Evolutionary conservation across 1,284 basidiomycete species (phyloP).

Genomic region (Schizophyllum amplum): DNA sequence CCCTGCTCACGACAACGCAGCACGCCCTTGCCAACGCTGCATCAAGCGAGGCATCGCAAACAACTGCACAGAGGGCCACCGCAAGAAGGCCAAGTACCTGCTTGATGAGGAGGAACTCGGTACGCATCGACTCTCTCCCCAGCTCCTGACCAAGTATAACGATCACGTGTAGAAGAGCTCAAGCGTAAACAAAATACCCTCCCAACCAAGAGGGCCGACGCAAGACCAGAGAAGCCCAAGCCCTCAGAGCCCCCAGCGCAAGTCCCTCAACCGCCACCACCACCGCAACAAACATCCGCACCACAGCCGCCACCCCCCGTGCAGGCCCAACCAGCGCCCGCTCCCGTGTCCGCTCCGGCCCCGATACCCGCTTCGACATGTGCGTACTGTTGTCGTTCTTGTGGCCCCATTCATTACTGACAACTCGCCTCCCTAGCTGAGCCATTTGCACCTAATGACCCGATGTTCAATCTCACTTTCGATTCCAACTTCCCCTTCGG

Average conservation of each 20-base stretch:
- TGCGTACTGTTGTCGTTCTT: conserved; percentile 4
- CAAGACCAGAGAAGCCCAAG: conserved; percentile 16
- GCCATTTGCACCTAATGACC: conserved; percentile 43
- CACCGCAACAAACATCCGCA: conserved; percentile 5
- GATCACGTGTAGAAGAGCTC: conserved; percentile 44
- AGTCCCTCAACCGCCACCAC: conserved; percentile 3
- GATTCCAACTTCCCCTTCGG: conserved; percentile 66
- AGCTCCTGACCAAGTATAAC: conserved; percentile 25
- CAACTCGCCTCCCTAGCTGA: conserved; percentile 33
- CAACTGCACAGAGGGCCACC: conserved; percentile 87
- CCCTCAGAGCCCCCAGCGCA: conserved; percentile 1
- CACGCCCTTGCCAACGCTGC: conserved; percentile 91
- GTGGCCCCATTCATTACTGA: conserved; percentile 8
- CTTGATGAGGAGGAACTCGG: conserved; percentile 88
- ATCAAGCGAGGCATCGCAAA: conserved; percentile 88
- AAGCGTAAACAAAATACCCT: conserved; percentile 23
- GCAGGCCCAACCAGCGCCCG: conserved; percentile 16
- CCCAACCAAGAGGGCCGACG: conserved; percentile 36
- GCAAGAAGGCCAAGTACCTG: conserved; percentile 98
- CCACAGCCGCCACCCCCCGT: conserved; percentile 17
- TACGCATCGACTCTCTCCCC: conserved; percentile 31
- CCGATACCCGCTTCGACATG: conserved; percentile 2
- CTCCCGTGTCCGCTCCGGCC: conserved; percentile 4
- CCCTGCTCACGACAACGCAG: conserved; percentile 33
- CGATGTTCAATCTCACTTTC: conserved; percentile 55